phyloP scores from a whole-genome alignment of 2,329 filamentous ascomycete genomes.

The Ophiostoma perfectum region DNA sequence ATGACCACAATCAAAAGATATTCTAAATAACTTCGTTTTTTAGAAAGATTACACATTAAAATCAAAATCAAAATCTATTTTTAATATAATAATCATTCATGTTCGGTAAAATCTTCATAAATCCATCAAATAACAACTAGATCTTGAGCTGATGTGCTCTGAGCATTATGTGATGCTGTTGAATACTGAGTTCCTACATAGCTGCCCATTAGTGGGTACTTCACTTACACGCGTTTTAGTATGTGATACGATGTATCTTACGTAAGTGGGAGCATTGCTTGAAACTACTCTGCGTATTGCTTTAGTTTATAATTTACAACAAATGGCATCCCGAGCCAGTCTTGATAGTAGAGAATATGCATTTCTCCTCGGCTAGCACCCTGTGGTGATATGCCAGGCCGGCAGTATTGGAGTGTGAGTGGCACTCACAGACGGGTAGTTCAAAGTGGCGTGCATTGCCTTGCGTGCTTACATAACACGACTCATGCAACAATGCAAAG shows the following conservation, averaged over 20 bases:
- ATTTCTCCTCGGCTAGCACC: background rate
- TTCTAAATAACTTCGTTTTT: no score
- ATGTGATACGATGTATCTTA: background rate
- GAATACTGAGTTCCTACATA: no score
- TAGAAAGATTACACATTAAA: no score
- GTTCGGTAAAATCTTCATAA: no score
- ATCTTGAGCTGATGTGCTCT: no score
- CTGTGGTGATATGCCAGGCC: background rate
- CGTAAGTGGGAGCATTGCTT: background rate
- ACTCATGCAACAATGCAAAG: background rate
- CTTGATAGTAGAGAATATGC: background rate
- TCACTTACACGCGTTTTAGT: constrained; percentile 3
- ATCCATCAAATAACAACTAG: no score
- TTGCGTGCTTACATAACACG: background rate
- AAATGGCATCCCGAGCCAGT: background rate
- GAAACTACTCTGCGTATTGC: background rate
- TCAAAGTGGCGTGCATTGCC: background rate
- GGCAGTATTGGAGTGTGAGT: background rate
- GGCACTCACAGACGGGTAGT: no score
- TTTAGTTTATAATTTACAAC: no score
- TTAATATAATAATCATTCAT: no score
- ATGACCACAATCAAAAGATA: no score
- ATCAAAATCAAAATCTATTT: no score
- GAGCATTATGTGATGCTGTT: no score
- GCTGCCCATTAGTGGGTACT: background rate